Base-by-base conservation (phyloP, 306 rosid genomes). In the Echinosophora koreensis region DNA sequence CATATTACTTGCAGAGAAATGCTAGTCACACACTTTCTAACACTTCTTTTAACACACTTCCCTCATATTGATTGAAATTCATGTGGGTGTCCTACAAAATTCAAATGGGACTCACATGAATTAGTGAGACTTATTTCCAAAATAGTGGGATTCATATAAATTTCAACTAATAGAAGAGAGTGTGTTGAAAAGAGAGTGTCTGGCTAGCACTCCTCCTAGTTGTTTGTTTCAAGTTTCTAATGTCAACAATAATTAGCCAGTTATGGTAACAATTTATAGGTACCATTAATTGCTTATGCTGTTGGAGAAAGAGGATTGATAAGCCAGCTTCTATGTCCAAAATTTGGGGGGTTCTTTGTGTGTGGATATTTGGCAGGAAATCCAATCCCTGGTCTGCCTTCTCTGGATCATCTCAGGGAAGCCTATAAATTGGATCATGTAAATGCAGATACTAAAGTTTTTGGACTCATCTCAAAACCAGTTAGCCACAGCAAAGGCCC, bases 401-500 rank as follows among this genome's bases (percentile, higher is more conserved):
- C 77, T 64, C 62, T 86, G 28, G 77, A 71, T 6, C 58, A 15
- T 77, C 84, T 86, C 22, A 37, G 22, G 30, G 63, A 83, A 67
- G 81, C 81, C 56, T 86, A 86, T 77, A 64, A 65, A 83, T 37
- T 80, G 66, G 73, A 80, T 6, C 15, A 32, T 52, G 71, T 86
- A 49, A 69, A 80, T 65, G 73, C 39, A 47, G 70, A 83, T 9
- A 86, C 89, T 39, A 80, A 73, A 73, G 81, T 86, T 68, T 80
- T 83, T 61, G 89, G 87, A 54, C 89, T 86, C 41, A 80, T 86
- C 76, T 86, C 89, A 57, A 86, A 86, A 58, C 89, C 89, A 56
- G 85, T 86, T 77, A 52, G 85, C 76, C 89, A 86, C 54, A 86
- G 87, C 85, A 83, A 86, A 69, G 89, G 87, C 38, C 89, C 89